Conservation (phyloP, 164 flowering plant species). For the Tinospora cordifolia region DNA sequence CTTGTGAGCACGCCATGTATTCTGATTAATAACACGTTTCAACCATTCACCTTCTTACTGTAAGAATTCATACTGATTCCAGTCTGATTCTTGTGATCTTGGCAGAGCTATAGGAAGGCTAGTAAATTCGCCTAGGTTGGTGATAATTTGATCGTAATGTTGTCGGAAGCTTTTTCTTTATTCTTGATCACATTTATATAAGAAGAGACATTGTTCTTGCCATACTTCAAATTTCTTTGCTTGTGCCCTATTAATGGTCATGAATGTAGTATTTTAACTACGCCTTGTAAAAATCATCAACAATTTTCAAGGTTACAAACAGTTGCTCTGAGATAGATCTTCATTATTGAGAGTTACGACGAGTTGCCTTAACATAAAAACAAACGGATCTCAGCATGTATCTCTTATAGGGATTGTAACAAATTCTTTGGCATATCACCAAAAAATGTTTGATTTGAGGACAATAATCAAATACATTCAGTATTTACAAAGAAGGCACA, state of each 20-base stretch:
- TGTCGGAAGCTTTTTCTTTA: neutral
- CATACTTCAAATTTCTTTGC: no score
- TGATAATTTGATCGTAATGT: conserved; percentile 3
- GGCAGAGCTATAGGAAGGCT: conserved; percentile 5
- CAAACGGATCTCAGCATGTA: neutral
- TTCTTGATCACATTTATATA: no score
- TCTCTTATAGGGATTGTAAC: neutral
- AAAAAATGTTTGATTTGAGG: neutral
- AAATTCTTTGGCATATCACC: neutral
- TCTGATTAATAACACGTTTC: neutral
- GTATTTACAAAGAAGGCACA: conserved; percentile 2
- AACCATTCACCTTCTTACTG: neutral
- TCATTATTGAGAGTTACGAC: neutral
- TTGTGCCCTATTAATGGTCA: no score
- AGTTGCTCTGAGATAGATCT: no score
- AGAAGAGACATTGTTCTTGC: no score
- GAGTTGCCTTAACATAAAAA: neutral
- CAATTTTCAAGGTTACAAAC: no score
- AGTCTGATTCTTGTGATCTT: conserved; percentile 3
- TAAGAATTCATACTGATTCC: neutral
- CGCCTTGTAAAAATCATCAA: no score
- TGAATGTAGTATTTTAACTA: no score
- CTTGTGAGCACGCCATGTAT: conserved; percentile 19
- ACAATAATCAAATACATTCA: neutral
- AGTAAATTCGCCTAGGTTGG: conserved; percentile 11